Evolutionary conservation across 2,329 filamentous ascomycete species (phyloP), one percentile per base, ranked within the genome.

Genomic region (Dactylellina leptospora): DNA sequence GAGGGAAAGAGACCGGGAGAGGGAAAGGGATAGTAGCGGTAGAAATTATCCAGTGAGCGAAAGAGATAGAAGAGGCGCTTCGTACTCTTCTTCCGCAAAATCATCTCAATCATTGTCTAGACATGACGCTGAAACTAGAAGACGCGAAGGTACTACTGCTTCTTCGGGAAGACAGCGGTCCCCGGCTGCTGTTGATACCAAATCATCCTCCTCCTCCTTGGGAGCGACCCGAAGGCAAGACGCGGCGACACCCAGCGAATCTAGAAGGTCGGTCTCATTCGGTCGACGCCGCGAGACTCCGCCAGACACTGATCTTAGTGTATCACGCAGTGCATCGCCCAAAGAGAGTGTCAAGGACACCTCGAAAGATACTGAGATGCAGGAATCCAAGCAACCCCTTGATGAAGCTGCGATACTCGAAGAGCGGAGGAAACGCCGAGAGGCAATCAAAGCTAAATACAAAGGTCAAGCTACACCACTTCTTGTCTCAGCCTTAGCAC

Each of bases 381-480:
- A 81, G 68, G 82, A 85, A 73, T 82, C 81, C 75, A 82, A 85
- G 73, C 84, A 87, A 76, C 83, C 85, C n/a, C 79, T 92, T 75
- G 90, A 96, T 79, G 90, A 96, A 81, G 90, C 90, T 74, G 88
- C 90, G 75, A 85, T 93, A 77, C 90, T 96, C 77, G 90, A 96
- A 79, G 88, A 92, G 77, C 90, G 93, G 61, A 89, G 92, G 25
- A 92, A 90, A 78, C 87, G 90, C 68, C 88, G 93, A 75, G 91
- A 95, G 81, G 91, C 91, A 74, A 90, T 96, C 74, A 86, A 92
- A 78, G 90, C 91, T 79, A 96, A 92, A 82, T 90, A 92, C 77
- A 88, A 87, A 80, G 82, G 80, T 75, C 88, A 89, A 77, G 85
- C 88, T 55, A 88, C 88, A 53, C 89, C 90, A 55, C 83, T 93